Base-by-base conservation (phyloP, 2,329 filamentous ascomycete species). In the Alternaria hordeiaustralica region DNA sequence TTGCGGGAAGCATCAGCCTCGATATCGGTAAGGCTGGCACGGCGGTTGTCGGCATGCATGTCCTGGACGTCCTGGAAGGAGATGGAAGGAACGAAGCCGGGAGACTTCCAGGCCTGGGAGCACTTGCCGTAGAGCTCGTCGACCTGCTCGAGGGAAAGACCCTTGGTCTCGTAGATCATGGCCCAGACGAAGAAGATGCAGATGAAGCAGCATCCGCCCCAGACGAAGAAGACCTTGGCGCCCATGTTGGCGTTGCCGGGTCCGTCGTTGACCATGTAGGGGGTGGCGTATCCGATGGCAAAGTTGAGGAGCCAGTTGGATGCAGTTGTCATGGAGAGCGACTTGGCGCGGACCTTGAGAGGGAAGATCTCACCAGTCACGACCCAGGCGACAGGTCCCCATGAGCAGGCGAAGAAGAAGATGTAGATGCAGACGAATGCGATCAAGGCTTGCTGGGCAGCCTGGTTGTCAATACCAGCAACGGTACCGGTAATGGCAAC, bases 321-420 rank as follows among this genome's bases (percentile, higher is more conserved):
- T 2, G 86, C 86, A 4, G 85, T 87, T 8, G 86, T 87, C 78
- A 87, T 84, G 9, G 78, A 79, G 43, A 82, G 73, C 41, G 83
- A 83, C 75, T 84, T 84, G 46, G 81, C 80, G 54, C 83, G 81
- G 51, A 84, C 82, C 62, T 84, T 83, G 61, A 82, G 76, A 12
- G 81, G 80, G 76, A 81, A 83, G 56, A 82, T 72, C 68, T 81
- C 81, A 28, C 80, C 80, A 13, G 80, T 80, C 5, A 79, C 77
- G 21, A 80, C 91, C 91, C 91, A 94, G 3, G 86, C 87, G 33
- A 92, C 90, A 0, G 91, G 92, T 6, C 91, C 91, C 91, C 91
- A 94, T 0, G 90, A 92, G 7, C 89, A 87, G 13, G 91, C 91
- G 76, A 94, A 94, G 84, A 93, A 93, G 82, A 92, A 92, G 61